These are phyloP conservation scores for Opeltia flavorubescens DNA, from an alignment of 495 filamentous ascomycete genomes.

Conservation along the genomic window DNA sequence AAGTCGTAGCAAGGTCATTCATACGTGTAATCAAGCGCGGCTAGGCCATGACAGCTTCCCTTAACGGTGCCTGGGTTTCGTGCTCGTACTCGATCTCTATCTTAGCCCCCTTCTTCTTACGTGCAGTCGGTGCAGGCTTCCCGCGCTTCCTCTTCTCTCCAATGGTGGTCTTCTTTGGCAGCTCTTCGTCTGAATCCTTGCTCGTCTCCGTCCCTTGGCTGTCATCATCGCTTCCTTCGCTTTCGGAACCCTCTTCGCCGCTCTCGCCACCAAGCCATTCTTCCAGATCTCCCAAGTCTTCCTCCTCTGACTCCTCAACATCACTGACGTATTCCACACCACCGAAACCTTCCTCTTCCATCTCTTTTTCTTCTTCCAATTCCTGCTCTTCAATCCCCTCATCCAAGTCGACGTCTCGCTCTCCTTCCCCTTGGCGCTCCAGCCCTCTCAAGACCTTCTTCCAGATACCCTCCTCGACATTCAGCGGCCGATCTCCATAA, in stretches of 20 bases:
- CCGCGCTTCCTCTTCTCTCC: conserved; percentile 58
- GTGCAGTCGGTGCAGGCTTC: conserved; percentile 37
- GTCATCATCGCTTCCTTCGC: conserved; percentile 35
- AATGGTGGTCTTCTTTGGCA: conserved; percentile 27
- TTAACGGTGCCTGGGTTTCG: conserved; percentile 43
- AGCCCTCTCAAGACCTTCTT: conserved; percentile 90
- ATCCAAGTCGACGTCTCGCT: conserved; percentile 77
- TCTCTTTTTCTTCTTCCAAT: conserved; percentile 50
- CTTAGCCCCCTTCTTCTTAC: conserved; percentile 52
- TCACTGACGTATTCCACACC: conserved; percentile 83
- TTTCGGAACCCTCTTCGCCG: conserved; percentile 37
- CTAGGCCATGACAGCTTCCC: conserved; percentile 34
- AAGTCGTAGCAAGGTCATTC: too few relatives aligned
- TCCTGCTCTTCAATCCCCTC: conserved; percentile 73
- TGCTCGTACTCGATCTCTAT: conserved; percentile 67
- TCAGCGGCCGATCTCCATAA: conserved; percentile 87
- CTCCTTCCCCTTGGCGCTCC: conserved; percentile 72
- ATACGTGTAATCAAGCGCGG: too few relatives aligned
- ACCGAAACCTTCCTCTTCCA: conserved; percentile 56
- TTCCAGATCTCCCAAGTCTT: conserved; percentile 56
- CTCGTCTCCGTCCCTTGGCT: conserved; percentile 28
- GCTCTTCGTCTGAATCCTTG: conserved; percentile 25
- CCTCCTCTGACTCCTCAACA: conserved; percentile 52
- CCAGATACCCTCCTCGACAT: conserved; percentile 89
- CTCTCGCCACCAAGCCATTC: conserved; percentile 57